Conservation (phyloP, 1,284 basidiomycete species). For the Cerioporus squamosus region DNA sequence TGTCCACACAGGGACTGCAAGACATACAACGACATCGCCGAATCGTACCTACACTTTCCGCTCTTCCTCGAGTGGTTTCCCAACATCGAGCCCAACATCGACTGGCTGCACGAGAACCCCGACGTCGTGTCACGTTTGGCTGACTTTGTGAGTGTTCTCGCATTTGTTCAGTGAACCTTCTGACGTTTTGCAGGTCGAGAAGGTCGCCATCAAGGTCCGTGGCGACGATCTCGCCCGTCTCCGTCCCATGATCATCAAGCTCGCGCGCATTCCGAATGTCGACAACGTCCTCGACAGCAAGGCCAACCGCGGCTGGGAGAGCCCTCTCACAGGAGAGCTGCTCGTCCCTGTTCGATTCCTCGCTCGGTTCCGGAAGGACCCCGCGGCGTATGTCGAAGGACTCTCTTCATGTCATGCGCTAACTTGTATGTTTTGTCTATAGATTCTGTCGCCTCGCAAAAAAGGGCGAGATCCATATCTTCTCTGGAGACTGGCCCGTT, state of each 20-base stretch:
- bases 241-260: neutral
- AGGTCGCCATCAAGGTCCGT: neutral
- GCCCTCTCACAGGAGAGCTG: neutral
- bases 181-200: neutral
- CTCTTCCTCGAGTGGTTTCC: neutral
- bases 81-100: neutral
- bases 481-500: neutral
- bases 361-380: neutral
- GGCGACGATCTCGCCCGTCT: neutral
- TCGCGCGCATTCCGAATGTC: neutral
- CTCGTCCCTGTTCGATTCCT: neutral
- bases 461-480: neutral
- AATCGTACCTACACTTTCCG: neutral
- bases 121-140: neutral
- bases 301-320: neutral
- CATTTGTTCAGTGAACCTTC: neutral
- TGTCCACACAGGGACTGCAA: neutral
- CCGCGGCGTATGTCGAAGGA: neutral
- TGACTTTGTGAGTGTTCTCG: neutral
- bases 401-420: too few species aligned
- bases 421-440: too few species aligned
- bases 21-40: neutral
- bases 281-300: neutral
- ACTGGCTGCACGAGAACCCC: neutral
- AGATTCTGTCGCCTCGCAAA: neutral